Evolutionary conservation across 306 rosid genomes (phyloP).

Genomic region (Vigna unguiculata): DNA sequence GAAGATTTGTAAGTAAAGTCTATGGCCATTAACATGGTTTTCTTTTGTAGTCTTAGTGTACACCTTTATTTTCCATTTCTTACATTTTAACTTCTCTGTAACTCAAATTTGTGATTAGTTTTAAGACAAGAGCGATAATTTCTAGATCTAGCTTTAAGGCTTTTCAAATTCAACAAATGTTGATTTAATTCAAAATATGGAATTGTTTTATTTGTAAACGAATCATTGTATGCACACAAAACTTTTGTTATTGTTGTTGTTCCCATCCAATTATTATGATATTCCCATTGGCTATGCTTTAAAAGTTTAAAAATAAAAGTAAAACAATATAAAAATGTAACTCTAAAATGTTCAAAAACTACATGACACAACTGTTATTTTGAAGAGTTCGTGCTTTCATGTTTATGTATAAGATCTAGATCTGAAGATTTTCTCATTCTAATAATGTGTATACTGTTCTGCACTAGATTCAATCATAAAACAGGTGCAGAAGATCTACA

Average conservation of each 20-base stretch:
- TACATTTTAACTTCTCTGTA: conserved; percentile 1
- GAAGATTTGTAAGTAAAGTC: conserved; percentile 83
- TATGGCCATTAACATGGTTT: conserved; percentile 17
- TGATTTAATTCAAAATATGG: conserved; percentile 17
- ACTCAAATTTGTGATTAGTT: not conserved
- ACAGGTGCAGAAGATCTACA: conserved; percentile 93
- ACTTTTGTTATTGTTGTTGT: not conserved
- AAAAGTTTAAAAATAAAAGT: too few relatives aligned
- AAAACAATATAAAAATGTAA: too few relatives aligned
- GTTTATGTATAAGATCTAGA: not conserved
- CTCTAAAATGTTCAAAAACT: too few relatives aligned
- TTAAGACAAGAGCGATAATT: conserved; percentile 12
- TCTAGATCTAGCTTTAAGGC: not conserved
- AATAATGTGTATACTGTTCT: conserved; percentile 29
- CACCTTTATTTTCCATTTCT: conserved; percentile 23
- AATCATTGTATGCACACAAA: not conserved
- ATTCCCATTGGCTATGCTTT: too few relatives aligned
- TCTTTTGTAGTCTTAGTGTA: conserved; percentile 28
- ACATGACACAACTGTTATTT: too few relatives aligned
- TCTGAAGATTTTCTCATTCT: conserved; percentile 33
- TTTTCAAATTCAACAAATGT: conserved; percentile 7
- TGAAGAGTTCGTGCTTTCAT: not conserved
- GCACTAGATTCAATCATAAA: conserved; percentile 85
- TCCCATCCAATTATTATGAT: too few relatives aligned
- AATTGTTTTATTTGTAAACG: not conserved